Conservation (phyloP, 805 yeast genomes). For the Saccharomycopsis sp. region DNA sequence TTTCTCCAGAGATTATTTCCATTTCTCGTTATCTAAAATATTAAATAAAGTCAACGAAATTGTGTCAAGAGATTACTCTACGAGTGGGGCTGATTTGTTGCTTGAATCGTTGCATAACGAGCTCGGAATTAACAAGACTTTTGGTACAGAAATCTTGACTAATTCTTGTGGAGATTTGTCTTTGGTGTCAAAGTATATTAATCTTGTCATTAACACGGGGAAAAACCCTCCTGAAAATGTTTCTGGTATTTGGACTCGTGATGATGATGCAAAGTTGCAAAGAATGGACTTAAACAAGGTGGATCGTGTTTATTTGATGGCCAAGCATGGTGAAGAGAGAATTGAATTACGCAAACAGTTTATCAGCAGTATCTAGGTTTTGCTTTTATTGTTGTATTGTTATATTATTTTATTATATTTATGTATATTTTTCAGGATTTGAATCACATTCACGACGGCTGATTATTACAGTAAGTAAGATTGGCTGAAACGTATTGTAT, state of each 20-base stretch:
- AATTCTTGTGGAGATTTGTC: conserved; percentile 39
- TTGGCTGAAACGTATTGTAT: neutral
- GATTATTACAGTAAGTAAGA: too few relatives aligned
- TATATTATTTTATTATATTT: too few relatives aligned
- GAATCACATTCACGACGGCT: too few relatives aligned
- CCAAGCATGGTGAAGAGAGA: conserved; percentile 36
- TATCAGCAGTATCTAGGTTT: conserved; percentile 26
- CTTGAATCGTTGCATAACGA: conserved; percentile 36
- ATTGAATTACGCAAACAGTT: conserved; percentile 37
- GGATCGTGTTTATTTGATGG: conserved; percentile 29
- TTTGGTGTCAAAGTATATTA: conserved; percentile 36
- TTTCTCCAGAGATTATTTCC: conserved; percentile 30
- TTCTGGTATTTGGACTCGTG: conserved; percentile 42
- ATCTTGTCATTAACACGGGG: conserved; percentile 34
- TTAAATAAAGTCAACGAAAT: conserved; percentile 34
- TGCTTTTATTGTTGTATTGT: neutral
- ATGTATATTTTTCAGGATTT: too few relatives aligned
- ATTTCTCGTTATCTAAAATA: conserved; percentile 27
- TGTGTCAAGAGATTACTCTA: conserved; percentile 35
- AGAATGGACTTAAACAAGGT: conserved; percentile 28
- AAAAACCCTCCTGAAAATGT: conserved; percentile 37
- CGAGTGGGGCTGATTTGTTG: conserved; percentile 38
- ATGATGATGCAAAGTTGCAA: conserved; percentile 35
- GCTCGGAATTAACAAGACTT: conserved; percentile 36
- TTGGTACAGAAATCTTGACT: conserved; percentile 37